Evolutionary conservation across 352 stramenopile species (phyloP), one percentile per base, ranked within the genome.

Genomic region (Globisporangium uncinulatum): DNA sequence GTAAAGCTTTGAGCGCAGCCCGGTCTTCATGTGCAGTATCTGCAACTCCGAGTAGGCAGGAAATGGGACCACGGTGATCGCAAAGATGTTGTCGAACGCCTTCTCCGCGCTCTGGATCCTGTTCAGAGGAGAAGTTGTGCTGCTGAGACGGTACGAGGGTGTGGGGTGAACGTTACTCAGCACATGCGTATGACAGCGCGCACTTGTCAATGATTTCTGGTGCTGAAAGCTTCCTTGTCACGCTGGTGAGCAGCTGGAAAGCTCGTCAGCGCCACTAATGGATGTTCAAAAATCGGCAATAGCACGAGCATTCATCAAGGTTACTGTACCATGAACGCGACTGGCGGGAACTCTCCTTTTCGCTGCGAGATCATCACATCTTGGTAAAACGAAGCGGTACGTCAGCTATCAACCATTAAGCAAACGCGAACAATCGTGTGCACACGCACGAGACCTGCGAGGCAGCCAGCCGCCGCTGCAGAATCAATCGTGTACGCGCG

Each of bases 341-440:
- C 74, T 10, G 80, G 78, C 29, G 80, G 78, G 46, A 83, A 91
- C 49, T 76, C 70, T 15, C 70, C 70, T 56, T 87, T 86, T 43
- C 68, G 70, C 66, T 91, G 80, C 46, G 80, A 86, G 31, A 91
- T 87, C 77, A 91, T 88, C 31, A 91, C 62, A 39, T 91, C 80
- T 90, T 31, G n/a, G 21, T 6, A 19, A 20, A 2, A 4, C n/a
- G 6, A 21, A 4, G 8, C 19, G 19, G 1, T 13, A 13, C 34
- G 34, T 39, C 2, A 39, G 17, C n/a, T 41, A 42, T 14, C 14
- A 61, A 53, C 62, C 7, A 59, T n/a, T 17, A 10, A 17, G 15
- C 0, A 7, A 50, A 36, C 9, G 29, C 20, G 20, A 21, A 46
- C 17, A 17, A 31, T 4, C 4, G 5, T 14, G 29, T 7, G 4